Conservation (phyloP, 306 rosid genomes). For the peach (Prunus persica) region Prunus_persica_NCBIv2 NC_034014.1:5444501-5445000, state of each 20-base stretch:
- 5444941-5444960: background rate
- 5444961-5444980: background rate
- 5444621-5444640: background rate
- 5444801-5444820: background rate
- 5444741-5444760: background rate
- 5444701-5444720: background rate
- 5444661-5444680: background rate
- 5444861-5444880: background rate
- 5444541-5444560: background rate
- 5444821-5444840: slow-evolving; percentile 4
- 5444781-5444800: slow-evolving; percentile 5
- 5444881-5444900: background rate
- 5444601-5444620: background rate
- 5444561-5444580: background rate
- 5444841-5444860: slow-evolving; percentile 12
- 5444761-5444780: background rate
- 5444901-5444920: background rate
- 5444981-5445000: background rate
- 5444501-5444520: background rate
- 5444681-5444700: background rate
- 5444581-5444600: background rate
- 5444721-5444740: background rate
- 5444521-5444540: background rate
- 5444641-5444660: background rate
- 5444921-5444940: background rate